Conservation (phyloP, 1,284 basidiomycete species). For the Mycena sp. region DNA sequence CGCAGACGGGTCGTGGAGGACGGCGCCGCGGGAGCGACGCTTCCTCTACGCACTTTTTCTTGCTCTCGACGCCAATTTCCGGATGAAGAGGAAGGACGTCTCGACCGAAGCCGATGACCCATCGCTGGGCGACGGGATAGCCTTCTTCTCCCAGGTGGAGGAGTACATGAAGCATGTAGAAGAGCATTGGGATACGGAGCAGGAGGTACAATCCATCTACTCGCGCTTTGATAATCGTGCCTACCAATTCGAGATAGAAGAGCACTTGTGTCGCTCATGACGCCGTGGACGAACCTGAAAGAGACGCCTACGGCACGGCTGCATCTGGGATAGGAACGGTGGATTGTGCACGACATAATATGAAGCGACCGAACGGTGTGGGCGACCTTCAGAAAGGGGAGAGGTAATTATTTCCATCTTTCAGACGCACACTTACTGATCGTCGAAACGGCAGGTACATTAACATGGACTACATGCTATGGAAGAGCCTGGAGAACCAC, state of each 20-base stretch:
- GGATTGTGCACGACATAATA: neutral
- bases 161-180: conserved; percentile 2
- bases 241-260: neutral
- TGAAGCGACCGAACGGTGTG: neutral
- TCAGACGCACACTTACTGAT: neutral
- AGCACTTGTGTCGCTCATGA: neutral
- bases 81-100: conserved; percentile 38
- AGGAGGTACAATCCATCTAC: neutral
- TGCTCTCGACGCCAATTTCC: conserved; percentile 39
- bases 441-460: neutral
- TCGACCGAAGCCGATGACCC: conserved; percentile 38
- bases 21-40: conserved; percentile 15
- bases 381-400: neutral
- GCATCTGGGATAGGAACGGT: neutral
- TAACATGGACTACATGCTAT: neutral
- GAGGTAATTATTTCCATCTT: neutral
- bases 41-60: conserved; percentile 40
- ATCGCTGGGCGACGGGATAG: conserved; percentile 34
- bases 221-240: neutral
- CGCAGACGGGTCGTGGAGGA: conserved; percentile 6
- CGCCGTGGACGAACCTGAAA: neutral
- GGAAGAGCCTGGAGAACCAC: neutral
- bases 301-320: neutral
- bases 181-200: neutral
- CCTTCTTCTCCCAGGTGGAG: conserved; percentile 36